Evolutionary conservation across 805 yeast genomes (phyloP).

Genomic region (Kazachstania africana): DNA sequence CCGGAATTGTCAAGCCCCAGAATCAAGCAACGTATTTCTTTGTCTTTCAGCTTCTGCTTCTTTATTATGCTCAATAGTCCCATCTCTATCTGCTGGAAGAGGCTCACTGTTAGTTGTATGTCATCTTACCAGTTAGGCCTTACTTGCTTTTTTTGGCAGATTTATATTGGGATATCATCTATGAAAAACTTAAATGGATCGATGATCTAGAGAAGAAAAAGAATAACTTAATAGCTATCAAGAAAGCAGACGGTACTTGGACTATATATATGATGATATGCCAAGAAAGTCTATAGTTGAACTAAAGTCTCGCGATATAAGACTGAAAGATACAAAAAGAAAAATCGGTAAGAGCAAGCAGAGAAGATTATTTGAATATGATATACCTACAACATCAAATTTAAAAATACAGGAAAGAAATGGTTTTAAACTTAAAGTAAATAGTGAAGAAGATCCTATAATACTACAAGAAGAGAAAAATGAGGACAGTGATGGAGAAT

Average conservation of each 20-base stretch:
- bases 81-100: no score
- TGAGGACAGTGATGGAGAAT: not conserved
- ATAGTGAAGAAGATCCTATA: not conserved
- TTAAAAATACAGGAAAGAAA: slow-evolving; percentile 3
- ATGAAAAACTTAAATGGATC: no score
- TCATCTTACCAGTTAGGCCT: no score
- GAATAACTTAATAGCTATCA: no score
- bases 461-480: not conserved
- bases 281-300: slow-evolving; percentile 10
- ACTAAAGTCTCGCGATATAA: slow-evolving; percentile 7
- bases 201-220: no score
- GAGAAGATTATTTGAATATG: slow-evolving; percentile 16
- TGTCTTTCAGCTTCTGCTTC: slow-evolving; percentile 73
- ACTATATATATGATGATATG: no score
- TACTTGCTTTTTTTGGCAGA: no score
- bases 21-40: slow-evolving; percentile 60
- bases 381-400: slow-evolving; percentile 14
- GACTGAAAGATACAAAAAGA: slow-evolving; percentile 1
- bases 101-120: no score
- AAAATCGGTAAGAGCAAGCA: slow-evolving; percentile 10
- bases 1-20: slow-evolving; percentile 89
- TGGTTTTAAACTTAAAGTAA: slow-evolving; percentile 1
- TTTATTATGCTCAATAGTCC: slow-evolving; percentile 70
- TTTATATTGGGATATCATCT: no score
- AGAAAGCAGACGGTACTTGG: no score